These are phyloP conservation scores for Selenicereus undatus DNA, from an alignment of 148 eudicot species.

Conservation along the genomic window DNA sequence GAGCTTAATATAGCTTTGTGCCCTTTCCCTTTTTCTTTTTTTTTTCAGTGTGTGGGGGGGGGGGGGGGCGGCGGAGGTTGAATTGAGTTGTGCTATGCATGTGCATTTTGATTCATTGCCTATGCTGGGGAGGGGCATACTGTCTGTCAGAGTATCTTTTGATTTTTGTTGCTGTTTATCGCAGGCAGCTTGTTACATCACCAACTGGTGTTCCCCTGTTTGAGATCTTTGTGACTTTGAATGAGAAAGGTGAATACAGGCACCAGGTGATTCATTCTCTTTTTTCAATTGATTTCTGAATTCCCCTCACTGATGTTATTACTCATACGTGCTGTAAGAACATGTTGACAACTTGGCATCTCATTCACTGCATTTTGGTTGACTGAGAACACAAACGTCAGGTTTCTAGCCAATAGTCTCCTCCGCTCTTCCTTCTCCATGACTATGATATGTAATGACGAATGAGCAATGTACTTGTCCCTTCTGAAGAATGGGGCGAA, in stretches of 20 bases:
- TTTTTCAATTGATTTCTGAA: background rate
- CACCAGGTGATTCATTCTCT: constrained; percentile 62
- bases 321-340: background rate
- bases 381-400: background rate
- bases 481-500: background rate
- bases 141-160: background rate
- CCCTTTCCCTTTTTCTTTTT: too few relatives aligned
- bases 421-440: background rate
- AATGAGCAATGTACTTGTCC: background rate
- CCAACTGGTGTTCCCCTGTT: constrained; percentile 82
- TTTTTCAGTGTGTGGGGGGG: too few relatives aligned
- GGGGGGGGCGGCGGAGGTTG: too few relatives aligned
- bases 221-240: constrained; percentile 70
- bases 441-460: background rate
- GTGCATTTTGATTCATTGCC: background rate
- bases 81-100: background rate
- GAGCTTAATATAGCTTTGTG: too few relatives aligned
- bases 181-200: constrained; percentile 92
- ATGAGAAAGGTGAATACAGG: constrained; percentile 69
- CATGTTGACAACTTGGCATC: constrained; percentile 9
- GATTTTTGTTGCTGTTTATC: constrained; percentile 16
- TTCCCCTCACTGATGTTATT: background rate
- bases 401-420: background rate
- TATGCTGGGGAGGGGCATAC: background rate
- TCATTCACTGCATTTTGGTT: constrained; percentile 2